Percentiles rank a stretch among this genome's conserved stretches.
Conservation (phyloP, 2,329 filamentous ascomycete genomes). For the Blastomyces silverae region DNA sequence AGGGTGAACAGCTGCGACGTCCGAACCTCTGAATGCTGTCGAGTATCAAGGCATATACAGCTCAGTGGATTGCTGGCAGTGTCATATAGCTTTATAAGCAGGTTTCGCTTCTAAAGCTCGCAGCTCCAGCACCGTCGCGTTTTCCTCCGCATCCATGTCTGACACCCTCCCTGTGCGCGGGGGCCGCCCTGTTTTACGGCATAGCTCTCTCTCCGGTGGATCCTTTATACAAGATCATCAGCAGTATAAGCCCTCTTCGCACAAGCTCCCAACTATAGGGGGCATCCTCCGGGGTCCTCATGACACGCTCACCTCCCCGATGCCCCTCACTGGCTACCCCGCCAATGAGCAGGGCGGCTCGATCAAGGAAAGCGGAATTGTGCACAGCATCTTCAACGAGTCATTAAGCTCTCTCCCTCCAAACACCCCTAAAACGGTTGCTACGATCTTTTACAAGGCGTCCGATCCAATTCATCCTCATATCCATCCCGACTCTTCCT, state of each 20-base stretch:
- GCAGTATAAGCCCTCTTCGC: conserved; percentile 40
- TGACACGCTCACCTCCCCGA: conserved; percentile 25
- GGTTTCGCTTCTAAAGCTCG: background rate
- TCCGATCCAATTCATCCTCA: conserved; percentile 39
- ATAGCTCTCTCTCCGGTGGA: conserved; percentile 37
- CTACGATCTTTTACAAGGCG: conserved; percentile 46
- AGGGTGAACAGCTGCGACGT: background rate
- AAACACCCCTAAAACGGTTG: conserved; percentile 41
- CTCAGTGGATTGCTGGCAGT: background rate
- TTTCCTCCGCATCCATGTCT: conserved; percentile 26
- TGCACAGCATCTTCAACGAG: conserved; percentile 43
- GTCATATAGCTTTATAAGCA: background rate
- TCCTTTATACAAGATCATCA: conserved; percentile 46
- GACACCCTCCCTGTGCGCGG: conserved; percentile 28
- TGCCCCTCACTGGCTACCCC: conserved; percentile 33
- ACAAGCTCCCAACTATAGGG: conserved; percentile 33
- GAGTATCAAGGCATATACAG: background rate
- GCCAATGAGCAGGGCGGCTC: conserved; percentile 27
- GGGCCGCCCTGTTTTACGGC: conserved; percentile 39
- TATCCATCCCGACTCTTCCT: conserved; percentile 44
- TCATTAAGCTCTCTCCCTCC: conserved; percentile 35
- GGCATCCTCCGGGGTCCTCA: conserved; percentile 32
- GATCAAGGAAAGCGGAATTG: conserved; percentile 42
- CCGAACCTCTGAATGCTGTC: background rate
- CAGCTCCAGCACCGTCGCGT: background rate